A percentile compares a stretch with the other conserved stretches of the same genome.
Conservation (phyloP, 805 yeast species). For the Teunomyces funiuensis region DNA sequence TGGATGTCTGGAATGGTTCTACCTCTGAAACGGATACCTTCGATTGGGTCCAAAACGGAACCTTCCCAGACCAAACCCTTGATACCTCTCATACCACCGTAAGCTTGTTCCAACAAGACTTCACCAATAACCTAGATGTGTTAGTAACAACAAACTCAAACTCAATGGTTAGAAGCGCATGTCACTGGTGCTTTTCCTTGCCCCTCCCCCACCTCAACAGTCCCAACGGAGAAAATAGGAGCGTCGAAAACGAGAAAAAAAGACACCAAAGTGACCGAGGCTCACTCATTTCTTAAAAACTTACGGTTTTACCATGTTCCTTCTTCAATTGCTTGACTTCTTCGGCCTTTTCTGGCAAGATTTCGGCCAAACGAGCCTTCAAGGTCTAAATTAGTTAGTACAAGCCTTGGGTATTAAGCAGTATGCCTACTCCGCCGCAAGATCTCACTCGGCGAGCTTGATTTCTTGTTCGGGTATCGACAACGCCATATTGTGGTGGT, state of each 20-base stretch:
- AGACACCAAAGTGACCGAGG: background rate
- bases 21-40: constrained; percentile 80
- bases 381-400: constrained; percentile 52
- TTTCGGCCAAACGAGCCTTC: constrained; percentile 91
- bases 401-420: background rate
- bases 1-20: constrained; percentile 73
- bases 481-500: background rate
- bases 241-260: background rate
- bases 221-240: constrained; percentile 4
- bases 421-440: background rate
- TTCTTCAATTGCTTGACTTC: constrained; percentile 87
- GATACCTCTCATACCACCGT: constrained; percentile 82
- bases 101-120: constrained; percentile 44
- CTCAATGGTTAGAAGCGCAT: background rate
- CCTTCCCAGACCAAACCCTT: constrained; percentile 79
- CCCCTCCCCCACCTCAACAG: constrained; percentile 6
- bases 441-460: background rate
- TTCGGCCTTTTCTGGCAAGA: constrained; percentile 88
- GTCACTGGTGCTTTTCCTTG: background rate
- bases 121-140: constrained; percentile 41
- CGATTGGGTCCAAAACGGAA: constrained; percentile 70
- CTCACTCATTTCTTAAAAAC: constrained; percentile 21
- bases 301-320: constrained; percentile 81
- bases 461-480: background rate
- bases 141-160: constrained; percentile 1